phyloP scores from a whole-genome alignment of 2,329 filamentous ascomycete genomes.

The Ceratocystis ficicola region DNA sequence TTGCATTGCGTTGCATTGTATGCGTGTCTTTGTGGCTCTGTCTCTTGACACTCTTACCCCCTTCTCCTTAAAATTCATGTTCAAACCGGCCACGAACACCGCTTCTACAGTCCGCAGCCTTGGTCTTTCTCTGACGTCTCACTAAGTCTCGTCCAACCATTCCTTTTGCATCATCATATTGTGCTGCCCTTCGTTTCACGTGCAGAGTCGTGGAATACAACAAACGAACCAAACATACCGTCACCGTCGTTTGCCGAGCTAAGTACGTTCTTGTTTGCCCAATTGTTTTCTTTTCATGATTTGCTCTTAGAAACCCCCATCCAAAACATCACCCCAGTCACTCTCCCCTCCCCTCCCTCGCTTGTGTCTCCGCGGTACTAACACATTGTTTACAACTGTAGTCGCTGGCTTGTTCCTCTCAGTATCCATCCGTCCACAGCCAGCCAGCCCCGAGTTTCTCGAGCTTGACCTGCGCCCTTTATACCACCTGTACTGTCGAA shows the following conservation, averaged over 20 bases:
- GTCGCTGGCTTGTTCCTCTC: too few relatives aligned
- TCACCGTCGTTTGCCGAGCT: background rate
- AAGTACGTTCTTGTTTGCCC: background rate
- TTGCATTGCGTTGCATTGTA: too few relatives aligned
- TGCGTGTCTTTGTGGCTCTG: too few relatives aligned
- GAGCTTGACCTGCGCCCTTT: background rate
- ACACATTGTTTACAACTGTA: background rate
- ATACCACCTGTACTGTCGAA: background rate
- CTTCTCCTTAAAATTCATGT: background rate
- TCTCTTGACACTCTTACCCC: background rate
- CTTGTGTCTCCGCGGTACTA: background rate
- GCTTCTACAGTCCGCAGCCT: background rate
- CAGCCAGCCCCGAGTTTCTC: background rate
- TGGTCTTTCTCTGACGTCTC: background rate
- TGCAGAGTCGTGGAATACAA: background rate
- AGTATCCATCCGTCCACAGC: background rate
- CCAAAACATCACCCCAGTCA: background rate
- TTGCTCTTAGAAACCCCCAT: background rate
- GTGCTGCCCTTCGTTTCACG: background rate
- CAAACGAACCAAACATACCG: background rate
- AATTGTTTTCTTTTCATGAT: background rate
- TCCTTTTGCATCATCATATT: background rate
- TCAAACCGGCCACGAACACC: too few relatives aligned
- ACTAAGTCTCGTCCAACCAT: background rate
- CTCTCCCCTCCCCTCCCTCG: background rate